Conservation (phyloP, 768 basidiomycete genomes). For the Tricholoma matsutake region DNA sequence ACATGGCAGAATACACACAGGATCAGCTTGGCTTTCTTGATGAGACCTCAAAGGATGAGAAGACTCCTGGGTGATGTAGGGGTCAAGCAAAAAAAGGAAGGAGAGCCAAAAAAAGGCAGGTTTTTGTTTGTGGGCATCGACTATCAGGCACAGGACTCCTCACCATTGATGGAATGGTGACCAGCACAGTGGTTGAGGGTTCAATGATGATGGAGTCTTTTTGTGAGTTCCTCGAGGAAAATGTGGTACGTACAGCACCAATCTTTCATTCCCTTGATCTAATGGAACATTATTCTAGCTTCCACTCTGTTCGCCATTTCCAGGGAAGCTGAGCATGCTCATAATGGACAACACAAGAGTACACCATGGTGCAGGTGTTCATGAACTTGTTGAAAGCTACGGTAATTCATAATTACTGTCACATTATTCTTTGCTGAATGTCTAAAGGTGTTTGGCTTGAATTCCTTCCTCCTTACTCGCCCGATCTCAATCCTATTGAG, state of each 20-base stretch:
- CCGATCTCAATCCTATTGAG: no score
- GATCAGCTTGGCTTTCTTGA: constrained; percentile 34
- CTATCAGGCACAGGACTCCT: constrained; percentile 25
- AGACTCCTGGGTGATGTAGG: constrained; percentile 15
- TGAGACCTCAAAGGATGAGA: constrained; percentile 30
- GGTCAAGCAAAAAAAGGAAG: constrained; percentile 22
- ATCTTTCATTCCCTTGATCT: neutral
- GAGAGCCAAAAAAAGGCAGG: constrained; percentile 21
- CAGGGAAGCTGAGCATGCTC: constrained; percentile 26
- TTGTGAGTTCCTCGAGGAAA: constrained; percentile 21
- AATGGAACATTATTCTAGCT: neutral
- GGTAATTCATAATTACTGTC: no score
- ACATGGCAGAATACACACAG: constrained; percentile 26
- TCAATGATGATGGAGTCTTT: constrained; percentile 22
- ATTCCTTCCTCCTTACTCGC: no score
- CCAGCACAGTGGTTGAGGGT: constrained; percentile 24
- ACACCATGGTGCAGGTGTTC: no score
- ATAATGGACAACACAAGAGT: constrained; percentile 36
- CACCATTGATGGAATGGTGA: constrained; percentile 29
- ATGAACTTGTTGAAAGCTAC: no score
- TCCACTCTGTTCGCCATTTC: constrained; percentile 23
- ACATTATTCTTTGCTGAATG: neutral
- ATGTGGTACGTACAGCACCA: constrained; percentile 20
- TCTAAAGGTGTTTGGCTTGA: no score
- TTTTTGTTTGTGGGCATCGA: constrained; percentile 24